Percentiles rank a stretch among this genome's conserved stretches.
Conservation (phyloP, 306 rosid species). For the Medicago arabica region DNA sequence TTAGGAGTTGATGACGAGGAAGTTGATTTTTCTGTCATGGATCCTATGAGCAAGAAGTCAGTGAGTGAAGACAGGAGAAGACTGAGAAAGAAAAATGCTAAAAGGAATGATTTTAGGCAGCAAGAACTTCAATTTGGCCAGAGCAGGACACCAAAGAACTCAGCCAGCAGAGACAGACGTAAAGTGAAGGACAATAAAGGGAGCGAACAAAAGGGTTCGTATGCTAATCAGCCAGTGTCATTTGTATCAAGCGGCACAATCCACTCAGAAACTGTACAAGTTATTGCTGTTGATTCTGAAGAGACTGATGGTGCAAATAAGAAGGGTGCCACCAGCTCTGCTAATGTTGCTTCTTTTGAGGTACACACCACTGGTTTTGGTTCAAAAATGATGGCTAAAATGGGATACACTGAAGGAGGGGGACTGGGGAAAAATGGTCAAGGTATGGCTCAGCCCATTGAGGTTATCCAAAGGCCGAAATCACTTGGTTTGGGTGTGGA, state of each 20-base stretch:
- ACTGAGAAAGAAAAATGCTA: conserved; percentile 53
- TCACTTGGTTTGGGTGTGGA: conserved; percentile 91
- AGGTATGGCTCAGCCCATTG: conserved; percentile 80
- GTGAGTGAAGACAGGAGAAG: conserved; percentile 47
- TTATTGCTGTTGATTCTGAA: conserved; percentile 41
- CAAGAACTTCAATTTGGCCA: conserved; percentile 45
- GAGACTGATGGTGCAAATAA: conserved; percentile 46
- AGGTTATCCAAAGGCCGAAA: conserved; percentile 83
- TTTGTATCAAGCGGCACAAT: conserved; percentile 76
- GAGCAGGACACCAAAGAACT: conserved; percentile 49
- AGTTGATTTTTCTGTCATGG: conserved; percentile 68
- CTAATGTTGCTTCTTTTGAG: conserved; percentile 72
- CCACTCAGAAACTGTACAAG: conserved; percentile 57
- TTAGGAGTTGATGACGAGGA: conserved; percentile 67
- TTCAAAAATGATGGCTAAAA: conserved; percentile 94
- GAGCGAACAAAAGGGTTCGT: conserved; percentile 57
- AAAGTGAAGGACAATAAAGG: conserved; percentile 57
- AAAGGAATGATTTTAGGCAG: conserved; percentile 45
- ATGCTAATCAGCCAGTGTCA: conserved; percentile 75
- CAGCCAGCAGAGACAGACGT: conserved; percentile 50
- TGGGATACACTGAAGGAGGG: conserved; percentile 84
- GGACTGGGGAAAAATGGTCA: conserved; percentile 92
- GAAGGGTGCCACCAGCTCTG: conserved; percentile 46
- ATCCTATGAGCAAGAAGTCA: conserved; percentile 51
- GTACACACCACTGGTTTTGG: conserved; percentile 94